Evolutionary conservation across 441 rosid genomes (phyloP).

Genomic region (Theobroma grandiflorum): DNA sequence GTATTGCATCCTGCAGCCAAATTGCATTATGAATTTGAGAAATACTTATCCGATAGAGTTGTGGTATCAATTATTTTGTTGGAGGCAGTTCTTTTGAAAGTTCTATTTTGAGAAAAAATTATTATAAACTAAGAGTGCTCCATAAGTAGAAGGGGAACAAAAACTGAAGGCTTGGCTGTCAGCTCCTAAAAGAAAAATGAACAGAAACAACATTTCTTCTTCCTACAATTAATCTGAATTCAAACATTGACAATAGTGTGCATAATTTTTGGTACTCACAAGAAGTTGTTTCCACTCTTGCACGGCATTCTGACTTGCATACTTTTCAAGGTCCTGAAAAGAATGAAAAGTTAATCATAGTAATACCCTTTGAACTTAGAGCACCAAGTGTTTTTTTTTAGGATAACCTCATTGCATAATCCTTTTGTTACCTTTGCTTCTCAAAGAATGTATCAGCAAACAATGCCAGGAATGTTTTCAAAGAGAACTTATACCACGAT

Average conservation of each 20-base stretch:
- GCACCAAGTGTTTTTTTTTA: background rate
- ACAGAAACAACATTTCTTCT: background rate
- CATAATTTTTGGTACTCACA: slow-evolving; percentile 46
- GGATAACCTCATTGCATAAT: background rate
- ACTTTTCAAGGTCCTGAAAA: slow-evolving; percentile 81
- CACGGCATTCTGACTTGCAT: slow-evolving; percentile 79
- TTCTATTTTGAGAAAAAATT: background rate
- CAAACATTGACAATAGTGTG: background rate
- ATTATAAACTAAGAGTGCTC: background rate
- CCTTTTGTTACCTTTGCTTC: background rate
- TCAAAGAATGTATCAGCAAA: background rate
- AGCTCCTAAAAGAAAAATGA: background rate
- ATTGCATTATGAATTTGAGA: slow-evolving; percentile 26
- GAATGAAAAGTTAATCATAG: slow-evolving; percentile 5
- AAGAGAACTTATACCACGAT: background rate
- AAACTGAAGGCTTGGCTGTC: background rate
- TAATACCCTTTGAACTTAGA: background rate
- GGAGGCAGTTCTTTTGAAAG: background rate
- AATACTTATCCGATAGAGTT: background rate
- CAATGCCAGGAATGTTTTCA: slow-evolving; percentile 1
- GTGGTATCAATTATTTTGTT: background rate
- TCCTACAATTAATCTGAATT: slow-evolving; percentile 8
- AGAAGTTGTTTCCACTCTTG: slow-evolving; percentile 91
- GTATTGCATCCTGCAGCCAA: slow-evolving; percentile 80
- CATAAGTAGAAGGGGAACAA: background rate